Percentiles rank a stretch among this genome's conserved stretches.
These are phyloP conservation scores for Exobasidium cylindrosporum DNA, from an alignment of 1,284 basidiomycete species.

Conservation along the genomic window DNA sequence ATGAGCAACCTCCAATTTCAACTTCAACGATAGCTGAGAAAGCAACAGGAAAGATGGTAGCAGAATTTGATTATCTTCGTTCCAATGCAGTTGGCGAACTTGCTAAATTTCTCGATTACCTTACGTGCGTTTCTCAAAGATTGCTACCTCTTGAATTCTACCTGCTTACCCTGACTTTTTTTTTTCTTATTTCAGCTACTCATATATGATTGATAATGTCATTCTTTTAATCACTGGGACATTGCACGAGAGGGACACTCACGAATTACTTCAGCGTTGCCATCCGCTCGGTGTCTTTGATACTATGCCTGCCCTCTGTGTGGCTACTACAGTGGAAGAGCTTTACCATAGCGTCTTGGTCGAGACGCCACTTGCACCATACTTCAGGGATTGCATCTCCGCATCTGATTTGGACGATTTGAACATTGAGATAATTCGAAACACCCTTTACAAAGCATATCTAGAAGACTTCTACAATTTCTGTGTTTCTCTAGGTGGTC, in stretches of 20 bases:
- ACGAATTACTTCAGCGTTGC: slow-evolving; percentile 92
- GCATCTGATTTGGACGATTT: slow-evolving; percentile 96
- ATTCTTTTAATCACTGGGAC: slow-evolving; percentile 96
- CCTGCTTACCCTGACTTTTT: slow-evolving; percentile 17
- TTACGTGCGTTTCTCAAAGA: slow-evolving; percentile 74
- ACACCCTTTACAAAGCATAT: slow-evolving; percentile 99
- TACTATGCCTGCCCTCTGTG: slow-evolving; percentile 97
- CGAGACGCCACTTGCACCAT: slow-evolving; percentile 94
- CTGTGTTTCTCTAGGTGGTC: slow-evolving; percentile 68
- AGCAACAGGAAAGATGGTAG: slow-evolving; percentile 88
- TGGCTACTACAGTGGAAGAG: slow-evolving; percentile 98
- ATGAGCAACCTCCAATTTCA: slow-evolving; percentile 90
- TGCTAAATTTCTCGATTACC: slow-evolving; percentile 92
- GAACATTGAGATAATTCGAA: slow-evolving; percentile 99
- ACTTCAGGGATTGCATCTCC: slow-evolving; percentile 92
- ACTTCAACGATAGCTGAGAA: slow-evolving; percentile 93
- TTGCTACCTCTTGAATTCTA: slow-evolving; percentile 11
- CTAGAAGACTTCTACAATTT: slow-evolving; percentile 94
- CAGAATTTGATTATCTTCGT: slow-evolving; percentile 93
- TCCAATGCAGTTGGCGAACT: slow-evolving; percentile 87
- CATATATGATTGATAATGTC: slow-evolving; percentile 99
- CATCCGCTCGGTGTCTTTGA: slow-evolving; percentile 97
- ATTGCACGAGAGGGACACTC: slow-evolving; percentile 92
- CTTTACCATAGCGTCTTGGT: slow-evolving; percentile 94
- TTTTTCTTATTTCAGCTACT: slow-evolving; percentile 61